phyloP scores from a whole-genome alignment of 345 rosid species.

The Aegle marmelos region DNA sequence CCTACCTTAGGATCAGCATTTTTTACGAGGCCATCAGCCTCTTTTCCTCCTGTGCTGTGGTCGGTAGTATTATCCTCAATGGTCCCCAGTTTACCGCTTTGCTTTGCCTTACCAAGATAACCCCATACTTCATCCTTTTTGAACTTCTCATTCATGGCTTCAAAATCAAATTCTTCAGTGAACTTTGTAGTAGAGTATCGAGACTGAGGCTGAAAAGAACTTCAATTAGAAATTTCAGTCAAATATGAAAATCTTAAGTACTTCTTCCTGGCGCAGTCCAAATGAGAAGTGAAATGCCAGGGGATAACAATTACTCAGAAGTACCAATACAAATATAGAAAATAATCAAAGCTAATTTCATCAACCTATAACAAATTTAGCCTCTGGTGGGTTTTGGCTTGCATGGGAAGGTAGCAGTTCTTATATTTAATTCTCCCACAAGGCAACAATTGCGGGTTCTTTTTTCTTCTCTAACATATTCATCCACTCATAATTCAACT shows the following conservation, averaged over 20 bases:
- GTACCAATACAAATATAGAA: neutral
- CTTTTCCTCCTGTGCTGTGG: slow-evolving; percentile 9
- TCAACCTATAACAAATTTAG: neutral
- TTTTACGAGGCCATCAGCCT: neutral
- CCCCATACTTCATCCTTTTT: slow-evolving; percentile 71
- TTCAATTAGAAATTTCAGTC: slow-evolving; percentile 8
- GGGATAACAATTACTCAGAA: neutral
- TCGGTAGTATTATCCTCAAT: slow-evolving; percentile 11
- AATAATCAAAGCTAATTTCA: neutral
- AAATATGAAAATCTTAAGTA: neutral
- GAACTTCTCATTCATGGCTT: slow-evolving; percentile 73
- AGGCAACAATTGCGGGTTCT: no score
- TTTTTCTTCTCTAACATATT: neutral
- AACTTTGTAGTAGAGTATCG: slow-evolving; percentile 21
- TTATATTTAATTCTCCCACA: neutral
- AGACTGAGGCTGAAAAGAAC: slow-evolving; percentile 24
- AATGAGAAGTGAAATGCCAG: neutral
- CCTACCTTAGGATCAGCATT: slow-evolving; percentile 24
- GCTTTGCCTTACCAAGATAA: slow-evolving; percentile 45
- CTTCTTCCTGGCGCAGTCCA: neutral
- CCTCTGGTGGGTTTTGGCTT: neutral
- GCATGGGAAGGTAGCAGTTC: no score
- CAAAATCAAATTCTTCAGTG: slow-evolving; percentile 73
- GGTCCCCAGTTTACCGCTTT: slow-evolving; percentile 11
- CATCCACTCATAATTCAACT: neutral